These are phyloP conservation scores for Geum urbanum DNA, from an alignment of 306 rosid genomes.

Conservation along the genomic window DNA sequence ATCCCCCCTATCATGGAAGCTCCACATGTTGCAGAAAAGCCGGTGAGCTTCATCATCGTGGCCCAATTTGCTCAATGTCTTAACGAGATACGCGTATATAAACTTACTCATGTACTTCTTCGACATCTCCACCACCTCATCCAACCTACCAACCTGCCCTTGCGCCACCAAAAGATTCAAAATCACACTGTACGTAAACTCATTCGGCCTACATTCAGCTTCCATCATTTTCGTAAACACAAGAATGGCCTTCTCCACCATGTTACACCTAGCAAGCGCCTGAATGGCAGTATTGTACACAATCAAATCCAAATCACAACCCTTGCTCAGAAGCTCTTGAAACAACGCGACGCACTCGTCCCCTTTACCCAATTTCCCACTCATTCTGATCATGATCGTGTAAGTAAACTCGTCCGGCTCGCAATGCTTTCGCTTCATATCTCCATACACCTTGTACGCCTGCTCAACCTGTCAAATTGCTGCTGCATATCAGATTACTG, in stretches of 20 bases:
- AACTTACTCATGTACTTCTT: conserved; percentile 53
- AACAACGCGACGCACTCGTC: conserved; percentile 51
- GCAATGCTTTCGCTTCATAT: conserved; percentile 81
- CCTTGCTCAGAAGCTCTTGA: conserved; percentile 63
- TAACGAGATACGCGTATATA: conserved; percentile 67
- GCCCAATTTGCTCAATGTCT: conserved; percentile 73
- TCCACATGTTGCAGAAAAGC: conserved; percentile 92
- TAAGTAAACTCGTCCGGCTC: conserved; percentile 77
- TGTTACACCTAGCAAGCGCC: conserved; percentile 70
- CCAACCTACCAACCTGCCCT: conserved; percentile 74
- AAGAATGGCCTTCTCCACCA: conserved; percentile 65
- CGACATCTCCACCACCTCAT: conserved; percentile 53
- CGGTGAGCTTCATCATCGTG: conserved; percentile 84
- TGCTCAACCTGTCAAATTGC: conserved; percentile 56
- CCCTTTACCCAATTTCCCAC: conserved; percentile 57
- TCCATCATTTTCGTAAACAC: conserved; percentile 77
- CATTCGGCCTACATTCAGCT: conserved; percentile 70
- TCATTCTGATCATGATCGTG: conserved; percentile 91
- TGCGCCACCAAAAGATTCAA: conserved; percentile 64
- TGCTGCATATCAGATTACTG: conserved; percentile 26
- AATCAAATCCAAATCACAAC: conserved; percentile 56
- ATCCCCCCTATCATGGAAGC: conserved; percentile 68
- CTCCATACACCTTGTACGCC: conserved; percentile 68
- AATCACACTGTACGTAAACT: conserved; percentile 70
- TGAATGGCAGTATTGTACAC: conserved; percentile 76